A percentile compares a stretch with the other conserved stretches of the same genome.
Evolutionary conservation across 352 stramenopile species (phyloP).

Genomic region (Globisporangium viniferum): DNA sequence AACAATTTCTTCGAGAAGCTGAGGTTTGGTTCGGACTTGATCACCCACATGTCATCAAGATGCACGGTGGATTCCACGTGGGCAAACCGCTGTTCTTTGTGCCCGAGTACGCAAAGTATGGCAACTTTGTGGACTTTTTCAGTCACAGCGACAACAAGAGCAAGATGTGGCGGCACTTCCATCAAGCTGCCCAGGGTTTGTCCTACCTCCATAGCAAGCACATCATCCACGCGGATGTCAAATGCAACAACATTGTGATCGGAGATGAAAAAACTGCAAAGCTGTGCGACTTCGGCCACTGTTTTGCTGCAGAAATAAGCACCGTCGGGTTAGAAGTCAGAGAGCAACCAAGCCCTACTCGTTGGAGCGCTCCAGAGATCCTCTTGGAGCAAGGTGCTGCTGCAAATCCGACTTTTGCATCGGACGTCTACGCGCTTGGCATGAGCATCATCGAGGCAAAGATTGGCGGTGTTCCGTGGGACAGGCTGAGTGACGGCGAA

Average conservation of each 20-base stretch:
- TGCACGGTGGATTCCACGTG: slow-evolving; percentile 43
- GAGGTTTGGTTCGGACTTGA: slow-evolving; percentile 31
- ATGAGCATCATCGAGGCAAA: slow-evolving; percentile 11
- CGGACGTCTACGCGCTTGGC: slow-evolving; percentile 10
- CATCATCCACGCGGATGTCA: neutral
- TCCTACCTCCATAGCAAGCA: neutral
- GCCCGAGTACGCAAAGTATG: neutral
- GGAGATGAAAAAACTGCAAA: too few species aligned
- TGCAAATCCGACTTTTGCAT: neutral
- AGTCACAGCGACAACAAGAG: slow-evolving; percentile 6
- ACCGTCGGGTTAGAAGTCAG: neutral
- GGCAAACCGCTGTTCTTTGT: slow-evolving; percentile 27
- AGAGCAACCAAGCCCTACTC: neutral
- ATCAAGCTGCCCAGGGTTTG: neutral
- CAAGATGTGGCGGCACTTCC: slow-evolving; percentile 21
- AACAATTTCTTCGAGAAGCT: slow-evolving; percentile 31
- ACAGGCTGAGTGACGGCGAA: too few species aligned
- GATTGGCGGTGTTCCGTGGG: neutral
- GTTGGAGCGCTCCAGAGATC: slow-evolving; percentile 36
- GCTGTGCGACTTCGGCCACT: neutral
- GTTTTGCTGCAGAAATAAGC: too few species aligned
- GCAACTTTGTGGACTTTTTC: neutral
- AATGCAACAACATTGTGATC: neutral
- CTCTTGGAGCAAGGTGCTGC: slow-evolving; percentile 18
- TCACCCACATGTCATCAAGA: slow-evolving; percentile 33